Percentiles rank a stretch among this genome's conserved stretches.
Conservation (phyloP, 139 green algal genomes). For the Eudorina sp. region DNA sequence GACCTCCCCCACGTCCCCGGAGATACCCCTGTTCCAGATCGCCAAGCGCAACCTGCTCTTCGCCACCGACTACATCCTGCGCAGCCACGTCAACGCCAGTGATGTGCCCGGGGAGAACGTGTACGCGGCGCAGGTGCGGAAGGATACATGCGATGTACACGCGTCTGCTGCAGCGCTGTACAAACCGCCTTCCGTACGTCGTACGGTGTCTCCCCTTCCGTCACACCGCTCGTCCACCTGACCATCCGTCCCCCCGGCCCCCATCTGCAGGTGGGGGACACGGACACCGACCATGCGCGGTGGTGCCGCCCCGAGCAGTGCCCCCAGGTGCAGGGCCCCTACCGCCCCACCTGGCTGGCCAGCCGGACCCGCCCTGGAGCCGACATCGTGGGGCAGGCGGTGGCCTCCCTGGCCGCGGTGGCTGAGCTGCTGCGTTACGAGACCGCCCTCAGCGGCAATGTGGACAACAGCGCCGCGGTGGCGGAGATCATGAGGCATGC, state of each 20-base stretch:
- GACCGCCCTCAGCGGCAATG: neutral
- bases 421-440: conserved; percentile 49
- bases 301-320: conserved; percentile 79
- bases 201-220: neutral
- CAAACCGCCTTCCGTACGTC: too few relatives aligned
- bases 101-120: conserved; percentile 45
- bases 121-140: conserved; percentile 67
- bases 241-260: neutral
- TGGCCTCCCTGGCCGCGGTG: conserved; percentile 60
- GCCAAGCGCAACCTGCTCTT: conserved; percentile 57
- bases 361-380: conserved; percentile 41
- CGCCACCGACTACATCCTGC: conserved; percentile 70
- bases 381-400: conserved; percentile 61
- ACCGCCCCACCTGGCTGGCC: conserved; percentile 42
- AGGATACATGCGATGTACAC: too few relatives aligned
- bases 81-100: conserved; percentile 56
- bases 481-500: conserved; percentile 47
- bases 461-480: conserved; percentile 33
- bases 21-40: neutral
- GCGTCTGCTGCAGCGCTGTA: too few relatives aligned
- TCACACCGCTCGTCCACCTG: too few relatives aligned
- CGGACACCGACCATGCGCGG: conserved; percentile 67
- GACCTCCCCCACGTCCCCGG: too few relatives aligned
- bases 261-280: conserved; percentile 48
- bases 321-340: conserved; percentile 29